Evolutionary conservation across 495 filamentous ascomycete species (phyloP).

Genomic region (Talaromyces liani): DNA sequence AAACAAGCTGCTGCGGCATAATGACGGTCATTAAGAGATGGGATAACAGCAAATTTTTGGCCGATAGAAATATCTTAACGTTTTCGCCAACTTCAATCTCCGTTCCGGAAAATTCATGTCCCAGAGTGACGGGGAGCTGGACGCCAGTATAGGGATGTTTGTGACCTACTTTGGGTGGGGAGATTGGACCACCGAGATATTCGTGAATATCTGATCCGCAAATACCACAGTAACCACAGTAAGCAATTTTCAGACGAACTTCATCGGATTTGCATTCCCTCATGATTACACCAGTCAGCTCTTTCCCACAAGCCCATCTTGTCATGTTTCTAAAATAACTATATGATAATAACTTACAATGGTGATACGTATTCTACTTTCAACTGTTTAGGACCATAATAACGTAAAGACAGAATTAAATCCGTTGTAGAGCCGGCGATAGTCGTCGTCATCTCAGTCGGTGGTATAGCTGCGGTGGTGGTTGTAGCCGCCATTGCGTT

Average conservation of each 20-base stretch:
- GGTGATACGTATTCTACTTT: neutral
- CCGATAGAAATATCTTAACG: neutral
- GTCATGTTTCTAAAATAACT: neutral
- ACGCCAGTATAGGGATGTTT: slow-evolving; percentile 45
- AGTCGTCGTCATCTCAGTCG: neutral
- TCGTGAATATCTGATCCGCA: slow-evolving; percentile 38
- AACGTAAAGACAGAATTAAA: neutral
- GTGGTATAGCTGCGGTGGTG: neutral
- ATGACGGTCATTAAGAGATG: neutral
- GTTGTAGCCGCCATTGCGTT: neutral
- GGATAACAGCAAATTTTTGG: neutral
- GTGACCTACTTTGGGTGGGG: slow-evolving; percentile 23
- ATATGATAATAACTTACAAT: neutral
- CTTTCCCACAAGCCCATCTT: neutral
- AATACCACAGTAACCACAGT: slow-evolving; percentile 13
- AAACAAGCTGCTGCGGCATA: neutral
- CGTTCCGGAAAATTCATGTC: slow-evolving; percentile 44
- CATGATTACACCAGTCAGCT: neutral
- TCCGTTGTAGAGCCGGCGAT: neutral
- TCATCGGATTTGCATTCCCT: slow-evolving; percentile 9
- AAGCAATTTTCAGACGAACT: slow-evolving; percentile 25
- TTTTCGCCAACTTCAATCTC: neutral
- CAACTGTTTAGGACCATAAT: neutral
- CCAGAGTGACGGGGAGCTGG: slow-evolving; percentile 40
- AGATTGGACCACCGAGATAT: slow-evolving; percentile 34